Evolutionary conservation across 208 protist genomes (phyloP), one percentile per base, ranked within the genome.

Genomic region (Herpetomonas samuelpessoai): DNA sequence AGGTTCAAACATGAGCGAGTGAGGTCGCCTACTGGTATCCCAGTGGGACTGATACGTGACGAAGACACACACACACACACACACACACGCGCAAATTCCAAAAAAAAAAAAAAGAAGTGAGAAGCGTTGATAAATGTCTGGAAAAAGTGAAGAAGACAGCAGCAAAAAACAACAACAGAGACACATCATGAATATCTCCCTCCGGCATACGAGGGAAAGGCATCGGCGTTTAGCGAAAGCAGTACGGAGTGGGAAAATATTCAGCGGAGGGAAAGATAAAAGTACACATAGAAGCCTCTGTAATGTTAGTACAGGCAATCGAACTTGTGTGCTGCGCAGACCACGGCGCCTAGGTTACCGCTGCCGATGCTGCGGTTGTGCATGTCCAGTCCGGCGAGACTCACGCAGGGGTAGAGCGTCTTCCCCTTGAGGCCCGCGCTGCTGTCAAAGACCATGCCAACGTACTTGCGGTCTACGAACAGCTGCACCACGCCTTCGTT

Each of bases 401-500:
- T 83, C 19, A 90, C 69, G 51, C 76, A 87, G 2, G 90, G 90
- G 60, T 71, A 86, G 22, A 94, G 61, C 1, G 72, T 83, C 53
- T 81, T 79, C 22, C 85, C 85, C 53, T 80, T 83, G 22, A 96
- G 51, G 0, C 64, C 72, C 22, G 67, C 54, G 26, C 49, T 48
- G 31, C 44, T 56, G 26, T 92, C 83, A 49, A 92, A 79, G 30
- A 92, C 65, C 49, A 91, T 56, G 27, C 90, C 90, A 10, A 69
- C 70, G 63, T 93, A 96, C 53, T 81, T 71, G 56, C 71, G 66
- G 61, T 93, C 78, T 21, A 93, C 75, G 54, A 86, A 96, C 19
- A 96, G 64, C 65, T 92, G 83, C 51, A 93, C 81, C 6, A 80
- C 66, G 24, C 90, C 90, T 18, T 66, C 62, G 57, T 94, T 57